Conservation (phyloP, 2,329 filamentous ascomycete species). For the Pseudophaeomoniella oleicola region DNA sequence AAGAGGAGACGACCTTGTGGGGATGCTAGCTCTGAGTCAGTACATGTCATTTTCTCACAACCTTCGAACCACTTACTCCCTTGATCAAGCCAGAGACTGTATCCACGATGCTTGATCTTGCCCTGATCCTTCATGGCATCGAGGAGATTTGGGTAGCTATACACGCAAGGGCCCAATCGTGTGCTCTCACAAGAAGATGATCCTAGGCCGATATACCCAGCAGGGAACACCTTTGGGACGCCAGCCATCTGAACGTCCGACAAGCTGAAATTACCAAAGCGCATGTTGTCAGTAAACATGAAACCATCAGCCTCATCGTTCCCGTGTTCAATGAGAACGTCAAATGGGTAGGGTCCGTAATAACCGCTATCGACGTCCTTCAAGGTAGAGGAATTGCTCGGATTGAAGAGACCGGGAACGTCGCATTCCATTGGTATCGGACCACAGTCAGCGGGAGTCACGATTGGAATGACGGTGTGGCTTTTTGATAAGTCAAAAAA, state of each 20-base stretch:
- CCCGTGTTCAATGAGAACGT: constrained; percentile 23
- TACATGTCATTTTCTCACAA: neutral
- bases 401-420: constrained; percentile 11
- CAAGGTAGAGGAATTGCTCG: constrained; percentile 11
- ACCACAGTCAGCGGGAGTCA: constrained; percentile 10
- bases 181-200: constrained; percentile 9
- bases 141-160: constrained; percentile 7
- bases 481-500: constrained; percentile 56
- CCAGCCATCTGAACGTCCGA: constrained; percentile 23
- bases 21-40: constrained; percentile 2
- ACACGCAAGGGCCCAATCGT: neutral
- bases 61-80: neutral
- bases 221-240: constrained; percentile 10
- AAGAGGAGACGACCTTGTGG: constrained; percentile 45
- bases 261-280: constrained; percentile 18
- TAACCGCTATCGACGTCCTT: constrained; percentile 7
- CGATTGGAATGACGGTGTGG: constrained; percentile 44
- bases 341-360: constrained; percentile 14
- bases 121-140: constrained; percentile 8
- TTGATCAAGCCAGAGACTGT: constrained; percentile 10
- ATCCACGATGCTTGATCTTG: constrained; percentile 8
- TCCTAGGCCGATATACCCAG: constrained; percentile 25
- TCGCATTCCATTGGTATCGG: constrained; percentile 5
- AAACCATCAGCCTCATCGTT: constrained; percentile 20
- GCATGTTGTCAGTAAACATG: constrained; percentile 21